phyloP scores from a whole-genome alignment of 75 land plant species.

The Pseudotsuga menziesii region DNA sequence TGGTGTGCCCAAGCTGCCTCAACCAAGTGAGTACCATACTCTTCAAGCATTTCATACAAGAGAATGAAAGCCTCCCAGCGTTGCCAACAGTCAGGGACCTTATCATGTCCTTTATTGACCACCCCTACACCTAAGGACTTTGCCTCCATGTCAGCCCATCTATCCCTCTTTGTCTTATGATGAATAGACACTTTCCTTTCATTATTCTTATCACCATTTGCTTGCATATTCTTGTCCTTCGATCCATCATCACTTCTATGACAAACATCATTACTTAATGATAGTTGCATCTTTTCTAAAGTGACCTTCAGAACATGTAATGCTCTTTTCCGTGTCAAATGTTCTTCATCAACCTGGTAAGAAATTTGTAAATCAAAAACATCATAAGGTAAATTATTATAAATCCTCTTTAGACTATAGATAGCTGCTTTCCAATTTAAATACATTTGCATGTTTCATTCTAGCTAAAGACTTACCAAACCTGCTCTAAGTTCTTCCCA shows the following conservation, averaged over 20 bases:
- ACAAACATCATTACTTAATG: conserved; percentile 5
- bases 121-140: conserved; percentile 67
- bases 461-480: conserved; percentile 51
- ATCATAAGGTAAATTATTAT: conserved; percentile 6
- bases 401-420: background rate
- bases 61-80: conserved; percentile 82
- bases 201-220: conserved; percentile 1
- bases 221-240: conserved; percentile 3
- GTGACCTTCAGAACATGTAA: conserved; percentile 62
- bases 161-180: conserved; percentile 41
- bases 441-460: background rate
- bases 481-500: conserved; percentile 88
- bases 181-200: background rate
- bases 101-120: conserved; percentile 13
- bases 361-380: background rate
- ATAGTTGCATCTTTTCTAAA: conserved; percentile 10
- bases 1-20: conserved; percentile 93
- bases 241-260: conserved; percentile 7
- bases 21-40: conserved; percentile 92
- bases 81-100: conserved; percentile 16
- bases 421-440: background rate
- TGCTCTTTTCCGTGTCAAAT: conserved; percentile 68
- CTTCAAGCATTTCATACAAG: conserved; percentile 92
- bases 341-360: conserved; percentile 72
- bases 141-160: conserved; percentile 78